phyloP scores from a whole-genome alignment of 148 eudicot species.

The Arbutus unedo region DNA sequence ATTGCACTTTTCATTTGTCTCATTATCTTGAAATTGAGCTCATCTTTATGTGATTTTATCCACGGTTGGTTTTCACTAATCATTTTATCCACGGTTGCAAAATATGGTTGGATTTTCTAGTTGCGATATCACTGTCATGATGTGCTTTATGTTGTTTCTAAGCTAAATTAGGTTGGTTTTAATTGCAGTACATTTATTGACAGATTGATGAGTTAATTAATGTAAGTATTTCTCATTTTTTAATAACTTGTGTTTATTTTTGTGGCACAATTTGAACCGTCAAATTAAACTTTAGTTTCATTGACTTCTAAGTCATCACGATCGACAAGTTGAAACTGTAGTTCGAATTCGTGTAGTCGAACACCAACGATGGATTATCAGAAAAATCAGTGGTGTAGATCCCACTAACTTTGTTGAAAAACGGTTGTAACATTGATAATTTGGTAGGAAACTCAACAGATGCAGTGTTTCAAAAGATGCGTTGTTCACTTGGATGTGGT shows the following conservation, averaged over 20 bases:
- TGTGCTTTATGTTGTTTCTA: no score
- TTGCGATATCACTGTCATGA: slow-evolving; percentile 87
- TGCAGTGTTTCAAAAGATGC: slow-evolving; percentile 45
- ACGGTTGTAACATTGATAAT: slow-evolving; percentile 49
- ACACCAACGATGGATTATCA: slow-evolving; percentile 37
- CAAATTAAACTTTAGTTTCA: slow-evolving; percentile 52
- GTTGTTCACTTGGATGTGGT: no score
- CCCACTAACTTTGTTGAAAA: slow-evolving; percentile 32
- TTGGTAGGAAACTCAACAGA: slow-evolving; percentile 36
- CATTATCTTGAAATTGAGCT: not conserved
- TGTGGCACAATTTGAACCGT: slow-evolving; percentile 69
- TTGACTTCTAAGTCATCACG: slow-evolving; percentile 40
- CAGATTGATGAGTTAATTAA: no score
- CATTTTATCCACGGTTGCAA: no score
- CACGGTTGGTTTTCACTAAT: slow-evolving; percentile 74
- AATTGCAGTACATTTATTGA: no score
- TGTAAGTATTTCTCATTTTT: no score
- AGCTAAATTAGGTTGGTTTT: no score
- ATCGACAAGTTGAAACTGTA: slow-evolving; percentile 32
- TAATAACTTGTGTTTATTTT: no score
- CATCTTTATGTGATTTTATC: slow-evolving; percentile 21
- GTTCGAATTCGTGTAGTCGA: slow-evolving; percentile 51
- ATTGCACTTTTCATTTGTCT: not conserved
- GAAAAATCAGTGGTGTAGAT: slow-evolving; percentile 58
- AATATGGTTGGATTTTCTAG: no score